Evolutionary conservation across 2,329 filamentous ascomycete genomes (phyloP).

Genomic region (Tolypocladium capitatum): DNA sequence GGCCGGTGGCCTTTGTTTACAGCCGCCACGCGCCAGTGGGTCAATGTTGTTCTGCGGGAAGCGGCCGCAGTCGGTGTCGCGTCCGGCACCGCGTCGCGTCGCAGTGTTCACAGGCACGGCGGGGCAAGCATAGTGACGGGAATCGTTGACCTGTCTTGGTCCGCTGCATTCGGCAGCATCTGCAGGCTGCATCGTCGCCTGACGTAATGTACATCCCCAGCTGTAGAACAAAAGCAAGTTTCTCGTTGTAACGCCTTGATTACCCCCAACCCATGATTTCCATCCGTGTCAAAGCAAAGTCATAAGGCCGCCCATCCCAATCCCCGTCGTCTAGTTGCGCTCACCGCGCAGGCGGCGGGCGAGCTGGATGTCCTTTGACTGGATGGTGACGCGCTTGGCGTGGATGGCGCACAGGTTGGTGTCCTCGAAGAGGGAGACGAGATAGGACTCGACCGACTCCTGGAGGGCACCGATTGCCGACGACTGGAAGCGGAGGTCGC

Average conservation of each 20-base stretch:
- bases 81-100: background rate
- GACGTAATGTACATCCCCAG: constrained; percentile 30
- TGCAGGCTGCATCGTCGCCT: constrained; percentile 10
- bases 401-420: constrained; percentile 98
- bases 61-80: background rate
- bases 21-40: background rate
- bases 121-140: background rate
- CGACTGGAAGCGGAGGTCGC: constrained; percentile 92
- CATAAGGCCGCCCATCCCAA: constrained; percentile 22
- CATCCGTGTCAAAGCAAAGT: constrained; percentile 25
- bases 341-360: constrained; percentile 90
- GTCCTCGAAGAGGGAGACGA: constrained; percentile 96
- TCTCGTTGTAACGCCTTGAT: constrained; percentile 33
- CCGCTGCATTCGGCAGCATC: constrained; percentile 11
- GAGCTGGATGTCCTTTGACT: constrained; percentile 93
- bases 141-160: background rate
- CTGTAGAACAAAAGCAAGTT: constrained; percentile 21
- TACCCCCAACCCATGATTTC: constrained; percentile 26
- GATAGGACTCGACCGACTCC: constrained; percentile 97
- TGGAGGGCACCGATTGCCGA: constrained; percentile 95
- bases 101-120: background rate
- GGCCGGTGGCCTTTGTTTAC: background rate
- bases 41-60: background rate
- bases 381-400: constrained; percentile 98
- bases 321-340: constrained; percentile 52